These are phyloP conservation scores for Fusarium dlaminii DNA, from an alignment of 2,329 filamentous ascomycete species.

Conservation along the genomic window DNA sequence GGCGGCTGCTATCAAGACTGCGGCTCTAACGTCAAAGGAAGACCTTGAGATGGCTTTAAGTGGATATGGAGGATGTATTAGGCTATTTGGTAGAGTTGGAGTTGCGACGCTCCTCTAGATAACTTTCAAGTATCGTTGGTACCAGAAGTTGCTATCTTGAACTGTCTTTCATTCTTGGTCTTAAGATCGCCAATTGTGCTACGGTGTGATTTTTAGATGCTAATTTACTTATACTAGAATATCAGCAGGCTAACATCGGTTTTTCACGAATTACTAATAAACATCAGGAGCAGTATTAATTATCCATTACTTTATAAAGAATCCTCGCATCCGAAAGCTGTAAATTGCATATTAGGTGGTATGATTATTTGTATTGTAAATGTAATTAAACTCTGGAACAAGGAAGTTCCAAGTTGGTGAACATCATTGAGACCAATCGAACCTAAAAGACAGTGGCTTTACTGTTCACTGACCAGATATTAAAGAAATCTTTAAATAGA, in stretches of 20 bases:
- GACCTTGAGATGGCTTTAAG: fast-evolving
- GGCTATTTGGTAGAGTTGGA: fast-evolving
- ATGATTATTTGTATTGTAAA: fast-evolving
- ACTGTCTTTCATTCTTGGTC: fast-evolving
- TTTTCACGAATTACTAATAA: fast-evolving
- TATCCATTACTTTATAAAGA: neutral
- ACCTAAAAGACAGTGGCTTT: fast-evolving
- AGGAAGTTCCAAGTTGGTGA: fast-evolving
- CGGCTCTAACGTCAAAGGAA: neutral
- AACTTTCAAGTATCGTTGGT: fast-evolving
- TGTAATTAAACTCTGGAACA: neutral
- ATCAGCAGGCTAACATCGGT: neutral
- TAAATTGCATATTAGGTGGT: fast-evolving
- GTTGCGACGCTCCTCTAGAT: fast-evolving
- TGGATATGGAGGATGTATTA: fast-evolving
- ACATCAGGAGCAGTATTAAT: fast-evolving
- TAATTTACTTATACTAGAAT: fast-evolving
- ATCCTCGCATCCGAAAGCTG: fast-evolving
- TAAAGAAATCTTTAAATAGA: neutral
- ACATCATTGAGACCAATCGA: fast-evolving
- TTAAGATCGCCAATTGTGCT: fast-evolving
- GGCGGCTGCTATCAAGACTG: neutral
- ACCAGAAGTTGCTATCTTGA: fast-evolving
- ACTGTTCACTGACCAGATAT: fast-evolving
- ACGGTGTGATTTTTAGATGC: fast-evolving